Base-by-base conservation (phyloP, 805 yeast species). In the Clavispora phyllophila region DNA sequence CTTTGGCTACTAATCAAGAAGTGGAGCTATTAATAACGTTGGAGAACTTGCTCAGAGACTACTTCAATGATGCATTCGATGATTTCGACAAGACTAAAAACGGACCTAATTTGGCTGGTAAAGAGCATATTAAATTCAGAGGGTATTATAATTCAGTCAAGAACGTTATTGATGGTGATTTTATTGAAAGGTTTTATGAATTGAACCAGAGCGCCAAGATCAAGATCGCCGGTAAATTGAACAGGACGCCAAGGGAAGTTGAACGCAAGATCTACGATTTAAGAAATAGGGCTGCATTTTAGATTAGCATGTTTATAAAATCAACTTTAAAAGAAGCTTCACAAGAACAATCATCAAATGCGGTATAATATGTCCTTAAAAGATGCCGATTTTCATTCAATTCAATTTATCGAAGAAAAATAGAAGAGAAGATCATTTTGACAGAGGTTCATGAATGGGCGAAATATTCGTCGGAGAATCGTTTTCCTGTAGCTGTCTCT, bases 121-220 rank as follows among this genome's bases (percentile, higher is more conserved):
- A 93, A 43, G 84, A 84, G 48, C 86, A 82, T 44, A 45, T 77
- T 48, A 75, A 75, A 43, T 90, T 73, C 58, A 66, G 97, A 42
- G 75, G 97, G 40, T 84, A 83, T 55, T 88, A 87, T 58, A 80
- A 78, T n/a, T 96, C 97, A 0, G 76, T 74, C 2, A 82, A 81
- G 48, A 75, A 79, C 39, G 81, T 85, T 2, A 73, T 93, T 32
- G 97, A 93, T 63, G 99, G 99, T 9, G 98, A 93, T 57, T 66
- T 87, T 13, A 68, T 91, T 37, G 96, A 88, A 53, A 58, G 62
- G 33, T 86, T 68, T 54, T 62, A 56, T 37, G 54, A 59, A 9
- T 57, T 77, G 17, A 54, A 56, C 12, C 57, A 60, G 1, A 51
- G 64, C 1, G 55, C 60, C 4, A 69, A 74, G 43, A 51, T 66